Conservation (phyloP, 805 yeast genomes). For the Wickerhamomyces chaumierensis region DNA sequence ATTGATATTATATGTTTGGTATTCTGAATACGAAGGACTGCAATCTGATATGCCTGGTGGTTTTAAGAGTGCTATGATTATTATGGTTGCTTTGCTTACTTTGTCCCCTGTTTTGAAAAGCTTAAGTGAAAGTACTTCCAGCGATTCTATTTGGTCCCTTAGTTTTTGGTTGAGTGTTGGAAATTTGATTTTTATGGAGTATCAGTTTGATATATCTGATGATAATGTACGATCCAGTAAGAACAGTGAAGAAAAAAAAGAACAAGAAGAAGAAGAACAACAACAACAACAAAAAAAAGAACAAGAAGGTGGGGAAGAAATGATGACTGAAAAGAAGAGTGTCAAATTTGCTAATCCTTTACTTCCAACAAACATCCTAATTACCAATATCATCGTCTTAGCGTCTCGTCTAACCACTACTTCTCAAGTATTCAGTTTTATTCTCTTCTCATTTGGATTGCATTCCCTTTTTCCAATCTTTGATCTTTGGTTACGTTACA, state of each 20-base stretch:
- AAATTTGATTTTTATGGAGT: slow-evolving; percentile 60
- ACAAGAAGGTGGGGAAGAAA: background rate
- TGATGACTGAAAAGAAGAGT: no score
- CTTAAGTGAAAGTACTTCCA: slow-evolving; percentile 76
- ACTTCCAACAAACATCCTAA: slow-evolving; percentile 69
- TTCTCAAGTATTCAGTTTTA: slow-evolving; percentile 71
- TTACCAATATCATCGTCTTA: slow-evolving; percentile 78
- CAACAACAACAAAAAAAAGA: background rate
- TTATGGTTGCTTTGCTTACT: slow-evolving; percentile 28
- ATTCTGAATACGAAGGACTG: background rate
- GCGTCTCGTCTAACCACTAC: slow-evolving; percentile 79
- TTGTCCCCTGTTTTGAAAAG: slow-evolving; percentile 87
- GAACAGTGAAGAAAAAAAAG: background rate
- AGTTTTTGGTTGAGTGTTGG: slow-evolving; percentile 67
- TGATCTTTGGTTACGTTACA: slow-evolving; percentile 44
- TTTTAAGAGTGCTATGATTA: background rate
- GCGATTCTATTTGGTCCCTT: slow-evolving; percentile 92
- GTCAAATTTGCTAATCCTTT: slow-evolving; percentile 28
- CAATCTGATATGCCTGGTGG: background rate
- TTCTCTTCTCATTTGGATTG: slow-evolving; percentile 58
- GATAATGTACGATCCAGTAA: background rate
- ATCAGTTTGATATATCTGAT: slow-evolving; percentile 35
- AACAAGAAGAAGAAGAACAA: background rate
- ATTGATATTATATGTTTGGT: slow-evolving; percentile 2
- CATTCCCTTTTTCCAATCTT: slow-evolving; percentile 67